Percentiles rank a stretch among this genome's conserved stretches.
These are phyloP conservation scores for Kalmusia sp. DNA, from an alignment of 2,329 filamentous ascomycete species.

Conservation along the genomic window DNA sequence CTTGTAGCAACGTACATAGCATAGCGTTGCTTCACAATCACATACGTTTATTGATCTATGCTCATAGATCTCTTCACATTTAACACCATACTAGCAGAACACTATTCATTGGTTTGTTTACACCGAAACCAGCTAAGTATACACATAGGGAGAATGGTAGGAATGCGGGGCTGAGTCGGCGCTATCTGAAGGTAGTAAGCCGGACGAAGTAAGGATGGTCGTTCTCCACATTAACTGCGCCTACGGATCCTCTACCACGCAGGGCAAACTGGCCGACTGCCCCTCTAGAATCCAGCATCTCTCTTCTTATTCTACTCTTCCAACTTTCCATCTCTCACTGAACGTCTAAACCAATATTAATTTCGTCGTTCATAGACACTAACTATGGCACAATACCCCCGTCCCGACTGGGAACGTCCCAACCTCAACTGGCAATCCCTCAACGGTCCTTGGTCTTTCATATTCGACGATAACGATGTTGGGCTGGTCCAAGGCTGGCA, in stretches of 20 bases:
- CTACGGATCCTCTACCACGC: neutral
- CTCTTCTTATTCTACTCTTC: neutral
- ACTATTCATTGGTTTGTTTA: neutral
- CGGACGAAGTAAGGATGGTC: conserved; percentile 1
- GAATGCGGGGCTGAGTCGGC: conserved; percentile 5
- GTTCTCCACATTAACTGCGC: conserved; percentile 9
- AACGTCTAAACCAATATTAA: neutral
- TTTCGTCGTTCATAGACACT: too few relatives aligned
- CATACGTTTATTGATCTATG: neutral
- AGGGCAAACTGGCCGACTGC: neutral
- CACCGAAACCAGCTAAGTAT: neutral
- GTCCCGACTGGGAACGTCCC: conserved; percentile 68
- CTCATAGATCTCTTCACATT: neutral
- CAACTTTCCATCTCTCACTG: neutral
- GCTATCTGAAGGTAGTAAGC: conserved; percentile 6
- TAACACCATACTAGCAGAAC: neutral
- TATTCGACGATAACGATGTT: conserved; percentile 70
- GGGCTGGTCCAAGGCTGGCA: conserved; percentile 64
- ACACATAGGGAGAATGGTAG: neutral
- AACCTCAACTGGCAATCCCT: conserved; percentile 65
- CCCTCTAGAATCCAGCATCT: neutral
- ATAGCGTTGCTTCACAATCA: neutral
- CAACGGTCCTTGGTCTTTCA: conserved; percentile 69
- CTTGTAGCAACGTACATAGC: conserved; percentile 7
- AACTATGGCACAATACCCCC: conserved; percentile 58